Percentiles rank a stretch among this genome's conserved stretches.
phyloP scores from a whole-genome alignment of 2,329 filamentous ascomycete genomes.

The Aureobasidium musti region DNA sequence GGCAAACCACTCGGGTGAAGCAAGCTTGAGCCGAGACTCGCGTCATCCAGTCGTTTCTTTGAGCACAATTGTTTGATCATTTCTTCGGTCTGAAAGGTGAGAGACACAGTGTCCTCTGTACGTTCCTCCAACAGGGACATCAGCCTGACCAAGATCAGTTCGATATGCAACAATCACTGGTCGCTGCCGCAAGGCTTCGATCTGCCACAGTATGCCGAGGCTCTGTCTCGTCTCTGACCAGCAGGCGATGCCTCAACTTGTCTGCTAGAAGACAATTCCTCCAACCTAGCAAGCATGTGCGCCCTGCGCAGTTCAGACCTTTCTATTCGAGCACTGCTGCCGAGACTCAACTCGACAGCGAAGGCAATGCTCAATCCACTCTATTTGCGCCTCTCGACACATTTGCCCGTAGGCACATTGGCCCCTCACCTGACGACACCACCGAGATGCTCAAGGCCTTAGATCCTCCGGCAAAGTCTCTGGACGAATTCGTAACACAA shows the following conservation, averaged over 20 bases:
- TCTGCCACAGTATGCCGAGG: conserved; percentile 5
- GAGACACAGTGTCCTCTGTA: not conserved
- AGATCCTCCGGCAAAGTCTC: conserved; percentile 68
- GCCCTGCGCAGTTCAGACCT: conserved; percentile 13
- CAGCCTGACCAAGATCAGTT: not conserved
- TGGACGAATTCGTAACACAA: conserved; percentile 83
- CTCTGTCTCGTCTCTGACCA: not conserved
- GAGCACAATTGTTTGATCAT: not conserved
- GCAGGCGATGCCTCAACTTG: conserved; percentile 26
- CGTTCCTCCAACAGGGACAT: not conserved
- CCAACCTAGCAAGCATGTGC: conserved; percentile 10
- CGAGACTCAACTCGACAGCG: conserved; percentile 14
- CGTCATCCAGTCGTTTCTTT: conserved; percentile 2
- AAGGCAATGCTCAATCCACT: conserved; percentile 28
- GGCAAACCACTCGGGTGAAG: conserved; percentile 20
- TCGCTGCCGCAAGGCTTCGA: conserved; percentile 27
- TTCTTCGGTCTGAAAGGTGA: not conserved
- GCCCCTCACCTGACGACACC: conserved; percentile 69
- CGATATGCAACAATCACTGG: conserved; percentile 23
- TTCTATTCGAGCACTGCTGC: conserved; percentile 31
- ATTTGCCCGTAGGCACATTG: conserved; percentile 84
- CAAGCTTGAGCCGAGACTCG: conserved; percentile 18
- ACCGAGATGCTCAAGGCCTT: conserved; percentile 78
- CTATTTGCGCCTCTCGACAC: conserved; percentile 57
- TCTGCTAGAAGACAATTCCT: conserved; percentile 13